Evolutionary conservation across 176 grass and related monocot species (phyloP), one percentile per base, ranked within the genome.

Genomic region (Tillandsia leiboldiana): DNA sequence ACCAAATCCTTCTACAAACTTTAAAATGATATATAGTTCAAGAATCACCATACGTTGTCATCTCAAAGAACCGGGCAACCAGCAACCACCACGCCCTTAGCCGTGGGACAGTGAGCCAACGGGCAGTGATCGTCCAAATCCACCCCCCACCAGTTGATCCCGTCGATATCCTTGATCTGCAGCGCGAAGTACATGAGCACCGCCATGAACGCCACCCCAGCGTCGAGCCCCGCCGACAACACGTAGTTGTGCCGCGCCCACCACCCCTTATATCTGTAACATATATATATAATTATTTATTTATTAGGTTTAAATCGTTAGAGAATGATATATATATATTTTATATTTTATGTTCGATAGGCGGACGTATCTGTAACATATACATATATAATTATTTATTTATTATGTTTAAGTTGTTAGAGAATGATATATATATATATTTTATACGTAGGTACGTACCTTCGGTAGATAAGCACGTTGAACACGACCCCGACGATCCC

Each of bases 101-200:
- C 72, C 0, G 81, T 94, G 13, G 90, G 86, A 29, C 90, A 94
- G 9, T 23, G 58, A 6, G 86, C 86, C 53, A 94, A 62, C 13
- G 84, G 72, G 65, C 90, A 94, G 2, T 75, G 78, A 20, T 81
- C 86, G 49, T 83, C 83, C 11, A 80, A 10, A 3, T 68, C 22
- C 4, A 64, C 81, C 49, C 90, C 90, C 81, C 86, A 89, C 90
- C 86, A 95, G 48, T 51, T 26, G 3, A 83, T 61, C 8, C 73
- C 83, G 54, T 84, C 76, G 58, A 87, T 53, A 20, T 90, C 78
- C 12, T 77, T 77, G 72, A 79, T 74, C 0, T 78, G 86, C 1
- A 89, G 78, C 56, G 83, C 66, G 2, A 88, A 26, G 52, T 84
- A 89, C 0, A 78, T 81, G 65, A 95, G 72, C 22, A 89, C 86